Percentiles rank a stretch among this genome's conserved stretches.
These are phyloP conservation scores for Fermentozyma sake DNA, from an alignment of 1,139 yeast species.

Conservation along the genomic window DNA sequence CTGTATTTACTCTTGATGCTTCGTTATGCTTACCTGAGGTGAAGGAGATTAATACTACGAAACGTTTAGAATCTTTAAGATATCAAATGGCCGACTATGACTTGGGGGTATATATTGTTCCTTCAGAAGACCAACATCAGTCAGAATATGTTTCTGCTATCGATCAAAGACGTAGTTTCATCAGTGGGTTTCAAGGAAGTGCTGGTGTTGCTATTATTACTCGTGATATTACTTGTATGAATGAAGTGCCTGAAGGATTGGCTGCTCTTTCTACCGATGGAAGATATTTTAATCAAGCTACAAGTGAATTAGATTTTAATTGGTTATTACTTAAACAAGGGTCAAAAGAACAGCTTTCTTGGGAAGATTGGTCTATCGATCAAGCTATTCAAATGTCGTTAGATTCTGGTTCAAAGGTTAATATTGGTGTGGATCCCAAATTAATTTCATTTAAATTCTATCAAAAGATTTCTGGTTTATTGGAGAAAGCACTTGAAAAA, in stretches of 20 bases:
- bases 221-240: constrained; percentile 58
- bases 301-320: constrained; percentile 79
- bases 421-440: constrained; percentile 55
- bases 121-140: constrained; percentile 93
- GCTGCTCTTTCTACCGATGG: constrained; percentile 93
- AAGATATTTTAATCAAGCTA: constrained; percentile 88
- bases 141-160: constrained; percentile 78
- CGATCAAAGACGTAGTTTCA: constrained; percentile 82
- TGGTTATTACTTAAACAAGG: constrained; percentile 88
- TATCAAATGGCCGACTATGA: constrained; percentile 57
- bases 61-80: constrained; percentile 61
- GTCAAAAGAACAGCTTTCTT: constrained; percentile 63
- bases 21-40: constrained; percentile 41
- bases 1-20: constrained; percentile 45
- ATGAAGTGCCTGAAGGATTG: constrained; percentile 54
- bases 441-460: constrained; percentile 50
- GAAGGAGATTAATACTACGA: constrained; percentile 52
- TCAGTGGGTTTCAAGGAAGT: constrained; percentile 89
- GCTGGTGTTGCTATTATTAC: constrained; percentile 93
- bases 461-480: constrained; percentile 21
- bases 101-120: constrained; percentile 76
- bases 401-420: constrained; percentile 38
- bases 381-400: constrained; percentile 54
- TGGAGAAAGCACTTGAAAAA: constrained; percentile 18
- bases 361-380: constrained; percentile 82